These are phyloP conservation scores for Dysphania ambrosioides DNA, from an alignment of 148 eudicot species.

Conservation along the genomic window DNA sequence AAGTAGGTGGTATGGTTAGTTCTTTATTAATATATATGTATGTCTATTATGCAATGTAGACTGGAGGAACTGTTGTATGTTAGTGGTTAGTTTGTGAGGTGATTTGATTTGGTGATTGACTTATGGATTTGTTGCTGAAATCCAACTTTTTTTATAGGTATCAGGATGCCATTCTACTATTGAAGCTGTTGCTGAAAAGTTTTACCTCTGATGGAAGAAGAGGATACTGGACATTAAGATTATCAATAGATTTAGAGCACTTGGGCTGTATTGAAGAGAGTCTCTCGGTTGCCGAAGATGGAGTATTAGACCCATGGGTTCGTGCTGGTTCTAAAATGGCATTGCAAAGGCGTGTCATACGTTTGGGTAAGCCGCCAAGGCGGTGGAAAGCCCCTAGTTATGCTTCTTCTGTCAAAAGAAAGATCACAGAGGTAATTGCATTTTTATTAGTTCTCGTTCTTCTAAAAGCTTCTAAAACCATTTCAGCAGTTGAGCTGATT, in stretches of 20 bases:
- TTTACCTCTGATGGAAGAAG: constrained; percentile 72
- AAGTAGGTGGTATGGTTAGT: background rate
- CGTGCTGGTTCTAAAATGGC: constrained; percentile 92
- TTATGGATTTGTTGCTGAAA: constrained; percentile 2
- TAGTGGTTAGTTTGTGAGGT: background rate
- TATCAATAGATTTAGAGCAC: constrained; percentile 87
- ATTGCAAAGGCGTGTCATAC: constrained; percentile 76
- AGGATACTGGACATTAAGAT: constrained; percentile 93
- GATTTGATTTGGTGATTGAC: background rate
- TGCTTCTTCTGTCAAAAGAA: constrained; percentile 63
- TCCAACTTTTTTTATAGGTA: constrained; percentile 45
- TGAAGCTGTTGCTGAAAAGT: constrained; percentile 48
- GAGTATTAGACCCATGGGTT: constrained; percentile 72
- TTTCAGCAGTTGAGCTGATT: background rate
- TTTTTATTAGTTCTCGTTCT: background rate
- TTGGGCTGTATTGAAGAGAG: constrained; percentile 67
- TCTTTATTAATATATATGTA: background rate
- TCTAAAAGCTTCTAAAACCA: background rate
- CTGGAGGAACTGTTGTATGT: background rate
- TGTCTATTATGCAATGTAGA: background rate
- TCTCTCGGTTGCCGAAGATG: constrained; percentile 74
- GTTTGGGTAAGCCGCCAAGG: constrained; percentile 91
- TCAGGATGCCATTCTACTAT: constrained; percentile 62
- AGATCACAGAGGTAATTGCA: constrained; percentile 64
- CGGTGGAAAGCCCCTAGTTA: constrained; percentile 87